Conservation (phyloP, 2,329 filamentous ascomycete species). For the Didymosphaeria variabile region DNA sequence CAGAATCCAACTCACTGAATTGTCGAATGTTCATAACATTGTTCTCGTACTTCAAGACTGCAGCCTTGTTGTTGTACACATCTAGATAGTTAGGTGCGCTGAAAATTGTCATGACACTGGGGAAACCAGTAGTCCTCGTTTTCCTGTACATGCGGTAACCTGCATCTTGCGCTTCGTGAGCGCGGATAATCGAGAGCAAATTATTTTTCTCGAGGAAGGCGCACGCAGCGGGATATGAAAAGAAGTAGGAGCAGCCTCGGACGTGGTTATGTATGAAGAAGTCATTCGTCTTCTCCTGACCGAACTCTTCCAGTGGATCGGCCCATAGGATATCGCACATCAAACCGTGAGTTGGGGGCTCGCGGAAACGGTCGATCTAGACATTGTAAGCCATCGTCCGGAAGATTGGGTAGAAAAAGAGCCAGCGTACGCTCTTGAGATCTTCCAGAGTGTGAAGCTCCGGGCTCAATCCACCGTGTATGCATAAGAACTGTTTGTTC, state of each 20-base stretch:
- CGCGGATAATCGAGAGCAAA: slow-evolving; percentile 92
- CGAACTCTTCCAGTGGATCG: slow-evolving; percentile 96
- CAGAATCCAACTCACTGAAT: slow-evolving; percentile 67
- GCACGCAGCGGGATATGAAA: slow-evolving; percentile 96
- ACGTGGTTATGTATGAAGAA: slow-evolving; percentile 99
- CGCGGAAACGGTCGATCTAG: slow-evolving; percentile 95
- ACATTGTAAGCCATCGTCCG: slow-evolving; percentile 30
- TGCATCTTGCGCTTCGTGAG: slow-evolving; percentile 97
- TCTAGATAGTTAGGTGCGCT: slow-evolving; percentile 98
- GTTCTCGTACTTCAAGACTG: slow-evolving; percentile 98
- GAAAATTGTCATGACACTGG: slow-evolving; percentile 99
- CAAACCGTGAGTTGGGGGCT: slow-evolving; percentile 94
- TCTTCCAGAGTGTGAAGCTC: slow-evolving; percentile 97
- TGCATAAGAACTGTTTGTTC: slow-evolving; percentile 99
- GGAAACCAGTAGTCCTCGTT: slow-evolving; percentile 96
- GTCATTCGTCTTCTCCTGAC: slow-evolving; percentile 97
- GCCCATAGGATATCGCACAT: slow-evolving; percentile 99
- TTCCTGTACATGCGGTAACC: slow-evolving; percentile 99
- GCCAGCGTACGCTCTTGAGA: slow-evolving; percentile 75
- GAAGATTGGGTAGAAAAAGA: neutral
- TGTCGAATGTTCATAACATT: slow-evolving; percentile 99
- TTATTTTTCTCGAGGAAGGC: slow-evolving; percentile 99
- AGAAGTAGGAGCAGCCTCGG: slow-evolving; percentile 98
- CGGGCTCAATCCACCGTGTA: slow-evolving; percentile 94
- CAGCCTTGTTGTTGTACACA: slow-evolving; percentile 99